phyloP scores from a whole-genome alignment of 345 rosid species.

The Viola odorata region DNA sequence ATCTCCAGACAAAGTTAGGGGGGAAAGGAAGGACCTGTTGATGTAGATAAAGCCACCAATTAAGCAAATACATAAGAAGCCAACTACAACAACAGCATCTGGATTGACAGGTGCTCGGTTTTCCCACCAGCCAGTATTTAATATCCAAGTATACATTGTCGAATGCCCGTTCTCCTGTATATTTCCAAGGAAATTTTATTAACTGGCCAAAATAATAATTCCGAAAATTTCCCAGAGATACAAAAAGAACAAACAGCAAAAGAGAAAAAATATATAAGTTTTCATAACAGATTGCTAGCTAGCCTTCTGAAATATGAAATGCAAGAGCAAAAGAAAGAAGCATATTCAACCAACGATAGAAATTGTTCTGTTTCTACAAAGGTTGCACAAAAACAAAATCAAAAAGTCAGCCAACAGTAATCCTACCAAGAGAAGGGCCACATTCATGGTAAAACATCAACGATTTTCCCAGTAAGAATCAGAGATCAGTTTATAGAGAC shows the following conservation, averaged over 20 bases:
- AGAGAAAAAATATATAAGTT: background rate
- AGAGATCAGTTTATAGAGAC: too few species aligned
- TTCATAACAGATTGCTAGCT: background rate
- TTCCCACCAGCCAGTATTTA: slow-evolving; percentile 77
- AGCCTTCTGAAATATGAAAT: too few species aligned
- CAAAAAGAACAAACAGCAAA: background rate
- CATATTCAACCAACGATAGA: too few species aligned
- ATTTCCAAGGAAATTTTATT: slow-evolving; percentile 2
- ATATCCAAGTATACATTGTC: slow-evolving; percentile 52
- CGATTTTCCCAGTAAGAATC: too few species aligned
- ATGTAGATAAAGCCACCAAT: slow-evolving; percentile 55
- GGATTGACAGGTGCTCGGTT: slow-evolving; percentile 51
- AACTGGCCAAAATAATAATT: background rate
- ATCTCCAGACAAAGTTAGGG: background rate
- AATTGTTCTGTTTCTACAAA: too few species aligned
- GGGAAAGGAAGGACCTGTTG: slow-evolving; percentile 38
- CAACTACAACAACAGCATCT: slow-evolving; percentile 53
- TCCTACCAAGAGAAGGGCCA: too few species aligned
- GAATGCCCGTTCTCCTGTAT: slow-evolving; percentile 60
- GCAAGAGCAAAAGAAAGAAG: too few species aligned
- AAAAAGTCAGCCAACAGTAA: too few species aligned
- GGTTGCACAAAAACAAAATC: too few species aligned
- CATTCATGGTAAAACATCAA: too few species aligned
- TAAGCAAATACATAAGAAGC: slow-evolving; percentile 43
- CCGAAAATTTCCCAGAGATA: background rate